A percentile compares a stretch with the other conserved stretches of the same genome.
Evolutionary conservation across 2,329 filamentous ascomycete species (phyloP).

Genomic region (Truncatella angustata): DNA sequence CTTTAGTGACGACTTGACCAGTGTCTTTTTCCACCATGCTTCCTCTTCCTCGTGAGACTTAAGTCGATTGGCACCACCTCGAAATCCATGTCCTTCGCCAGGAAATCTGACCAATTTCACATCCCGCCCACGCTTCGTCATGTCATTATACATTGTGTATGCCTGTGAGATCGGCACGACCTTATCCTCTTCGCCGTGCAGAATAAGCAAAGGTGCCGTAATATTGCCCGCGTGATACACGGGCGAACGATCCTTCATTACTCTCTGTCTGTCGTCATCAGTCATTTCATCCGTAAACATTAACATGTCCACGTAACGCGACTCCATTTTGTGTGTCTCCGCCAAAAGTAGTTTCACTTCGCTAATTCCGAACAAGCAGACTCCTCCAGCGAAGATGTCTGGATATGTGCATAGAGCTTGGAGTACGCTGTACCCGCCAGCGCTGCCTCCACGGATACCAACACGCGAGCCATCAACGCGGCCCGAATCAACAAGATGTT

Average conservation of each 20-base stretch:
- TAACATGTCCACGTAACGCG: constrained; percentile 46
- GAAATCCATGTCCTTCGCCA: constrained; percentile 51
- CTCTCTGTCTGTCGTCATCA: constrained; percentile 36
- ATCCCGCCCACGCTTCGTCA: constrained; percentile 38
- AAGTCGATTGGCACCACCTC: constrained; percentile 36
- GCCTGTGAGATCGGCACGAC: constrained; percentile 60
- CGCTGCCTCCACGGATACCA: constrained; percentile 49
- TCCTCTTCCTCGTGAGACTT: constrained; percentile 43
- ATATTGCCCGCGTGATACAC: constrained; percentile 47
- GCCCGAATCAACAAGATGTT: constrained; percentile 35
- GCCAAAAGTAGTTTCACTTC: constrained; percentile 44
- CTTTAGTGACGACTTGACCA: constrained; percentile 6
- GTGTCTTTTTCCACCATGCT: constrained; percentile 43
- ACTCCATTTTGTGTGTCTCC: constrained; percentile 57
- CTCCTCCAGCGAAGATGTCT: constrained; percentile 44
- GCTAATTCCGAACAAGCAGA: constrained; percentile 49
- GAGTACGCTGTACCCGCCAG: constrained; percentile 54
- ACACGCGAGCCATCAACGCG: constrained; percentile 36
- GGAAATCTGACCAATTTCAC: constrained; percentile 46
- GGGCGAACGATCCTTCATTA: constrained; percentile 47
- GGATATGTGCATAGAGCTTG: constrained; percentile 46
- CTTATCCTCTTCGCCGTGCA: constrained; percentile 54
- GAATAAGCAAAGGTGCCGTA: constrained; percentile 48
- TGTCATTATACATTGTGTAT: constrained; percentile 46
- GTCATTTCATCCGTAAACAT: constrained; percentile 34